phyloP scores from a whole-genome alignment of 495 filamentous ascomycete species.

The Clavariopsis aquatica region DNA sequence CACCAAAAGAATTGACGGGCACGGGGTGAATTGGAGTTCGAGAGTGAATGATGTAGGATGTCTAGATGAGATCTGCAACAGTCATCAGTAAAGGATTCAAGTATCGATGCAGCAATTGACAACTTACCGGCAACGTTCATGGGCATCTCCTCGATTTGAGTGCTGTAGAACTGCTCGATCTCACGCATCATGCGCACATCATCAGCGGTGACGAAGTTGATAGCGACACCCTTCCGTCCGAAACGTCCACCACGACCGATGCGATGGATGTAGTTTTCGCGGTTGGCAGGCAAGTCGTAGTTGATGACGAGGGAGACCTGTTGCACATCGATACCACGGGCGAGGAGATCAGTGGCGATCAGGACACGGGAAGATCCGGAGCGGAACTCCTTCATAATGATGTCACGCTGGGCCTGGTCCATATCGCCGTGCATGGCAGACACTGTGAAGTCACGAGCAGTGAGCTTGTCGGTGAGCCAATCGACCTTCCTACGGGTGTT shows the following conservation, averaged over 20 bases:
- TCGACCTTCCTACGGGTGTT: conserved; percentile 99
- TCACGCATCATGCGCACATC: conserved; percentile 99
- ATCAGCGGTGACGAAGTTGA: conserved; percentile 99
- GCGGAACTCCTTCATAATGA: conserved; percentile 99
- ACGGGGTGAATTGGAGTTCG: neutral
- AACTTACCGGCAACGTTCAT: conserved; percentile 72
- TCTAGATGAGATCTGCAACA: conserved; percentile 42
- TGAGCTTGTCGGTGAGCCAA: conserved; percentile 99
- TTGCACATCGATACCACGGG: conserved; percentile 99
- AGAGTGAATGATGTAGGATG: neutral
- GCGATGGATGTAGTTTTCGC: conserved; percentile 99
- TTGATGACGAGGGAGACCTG: conserved; percentile 99
- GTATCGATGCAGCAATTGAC: neutral
- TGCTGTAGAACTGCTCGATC: conserved; percentile 82
- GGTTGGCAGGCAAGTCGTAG: conserved; percentile 97
- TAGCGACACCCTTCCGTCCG: conserved; percentile 99
- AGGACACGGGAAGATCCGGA: conserved; percentile 96
- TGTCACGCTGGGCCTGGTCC: conserved; percentile 94
- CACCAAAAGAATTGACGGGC: conserved; percentile 3
- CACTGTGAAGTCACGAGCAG: conserved; percentile 96
- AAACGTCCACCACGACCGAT: conserved; percentile 99
- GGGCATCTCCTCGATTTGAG: conserved; percentile 84
- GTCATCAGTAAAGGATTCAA: neutral
- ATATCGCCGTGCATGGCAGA: conserved; percentile 99
- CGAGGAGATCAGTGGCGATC: conserved; percentile 95